A percentile compares a stretch with the other conserved stretches of the same genome.
Evolutionary conservation across 495 filamentous ascomycete genomes (phyloP).

Genomic region (Pseudomonodictys pantanalensis): DNA sequence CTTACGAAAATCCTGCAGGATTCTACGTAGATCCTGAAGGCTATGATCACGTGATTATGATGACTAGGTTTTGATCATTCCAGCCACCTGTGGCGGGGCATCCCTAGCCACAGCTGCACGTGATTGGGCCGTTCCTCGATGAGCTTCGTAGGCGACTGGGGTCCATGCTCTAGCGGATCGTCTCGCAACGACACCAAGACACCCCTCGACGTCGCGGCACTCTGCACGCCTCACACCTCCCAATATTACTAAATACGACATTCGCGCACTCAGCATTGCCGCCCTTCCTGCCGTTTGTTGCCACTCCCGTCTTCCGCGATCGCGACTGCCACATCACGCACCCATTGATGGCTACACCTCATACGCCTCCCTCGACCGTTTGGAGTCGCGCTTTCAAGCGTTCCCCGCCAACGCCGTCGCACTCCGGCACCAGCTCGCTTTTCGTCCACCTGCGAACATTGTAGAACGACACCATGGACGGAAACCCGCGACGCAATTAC

Average conservation of each 20-base stretch:
- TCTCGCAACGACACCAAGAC: too few relatives aligned
- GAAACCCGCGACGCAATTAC: slow-evolving; percentile 19
- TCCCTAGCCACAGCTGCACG: too few relatives aligned
- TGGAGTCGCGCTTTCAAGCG: background rate
- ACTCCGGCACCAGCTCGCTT: background rate
- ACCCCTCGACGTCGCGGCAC: too few relatives aligned
- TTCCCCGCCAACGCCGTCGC: background rate
- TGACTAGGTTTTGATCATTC: slow-evolving; percentile 1
- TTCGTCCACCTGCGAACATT: background rate
- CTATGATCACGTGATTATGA: background rate
- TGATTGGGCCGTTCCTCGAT: too few relatives aligned
- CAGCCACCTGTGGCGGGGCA: too few relatives aligned
- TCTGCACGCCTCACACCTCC: background rate
- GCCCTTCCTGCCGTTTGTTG: background rate
- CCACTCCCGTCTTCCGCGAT: background rate
- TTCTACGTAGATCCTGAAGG: too few relatives aligned
- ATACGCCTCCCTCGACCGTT: background rate
- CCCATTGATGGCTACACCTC: background rate
- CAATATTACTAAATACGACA: too few relatives aligned
- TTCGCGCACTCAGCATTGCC: background rate
- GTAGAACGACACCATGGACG: slow-evolving; percentile 22
- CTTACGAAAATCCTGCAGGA: background rate
- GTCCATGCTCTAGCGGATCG: too few relatives aligned
- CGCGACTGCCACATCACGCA: background rate
- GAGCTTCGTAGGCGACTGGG: too few relatives aligned